A percentile compares a stretch with the other conserved stretches of the same genome.
Conservation (phyloP, 495 filamentous ascomycete species). For the Parathielavia hyrcaniae region DNA sequence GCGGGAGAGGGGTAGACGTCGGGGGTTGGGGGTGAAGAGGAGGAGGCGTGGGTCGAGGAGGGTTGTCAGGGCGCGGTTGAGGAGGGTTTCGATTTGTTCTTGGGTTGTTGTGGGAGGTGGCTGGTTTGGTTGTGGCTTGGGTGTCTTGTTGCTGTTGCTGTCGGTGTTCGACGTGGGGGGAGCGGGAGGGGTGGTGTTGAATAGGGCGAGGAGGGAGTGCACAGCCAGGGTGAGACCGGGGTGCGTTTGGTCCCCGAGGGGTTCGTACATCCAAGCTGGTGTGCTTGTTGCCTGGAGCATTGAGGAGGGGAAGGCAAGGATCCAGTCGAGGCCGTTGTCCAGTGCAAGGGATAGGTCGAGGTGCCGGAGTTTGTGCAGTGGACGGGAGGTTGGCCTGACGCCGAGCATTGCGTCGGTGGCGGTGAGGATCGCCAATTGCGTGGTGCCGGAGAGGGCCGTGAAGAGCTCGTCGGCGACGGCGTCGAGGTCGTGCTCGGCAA, state of each 20-base stretch:
- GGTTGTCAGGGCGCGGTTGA: constrained; percentile 8
- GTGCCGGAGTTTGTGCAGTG: neutral
- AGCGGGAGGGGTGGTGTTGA: neutral
- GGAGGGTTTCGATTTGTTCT: neutral
- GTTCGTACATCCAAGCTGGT: constrained; percentile 5
- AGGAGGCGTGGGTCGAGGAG: constrained; percentile 22
- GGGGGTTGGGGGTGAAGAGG: constrained; percentile 6
- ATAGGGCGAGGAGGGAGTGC: constrained; percentile 8
- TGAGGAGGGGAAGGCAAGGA: constrained; percentile 13
- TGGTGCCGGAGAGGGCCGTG: neutral
- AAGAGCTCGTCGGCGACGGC: neutral
- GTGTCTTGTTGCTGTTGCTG: neutral
- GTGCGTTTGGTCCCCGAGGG: neutral
- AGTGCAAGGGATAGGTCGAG: constrained; percentile 13
- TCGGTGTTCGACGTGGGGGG: neutral
- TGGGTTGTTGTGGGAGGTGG: no score
- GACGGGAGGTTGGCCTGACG: neutral
- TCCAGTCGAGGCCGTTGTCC: constrained; percentile 24
- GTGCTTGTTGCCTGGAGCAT: constrained; percentile 7
- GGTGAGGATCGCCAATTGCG: neutral
- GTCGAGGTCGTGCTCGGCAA: constrained; percentile 9
- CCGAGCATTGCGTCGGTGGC: neutral
- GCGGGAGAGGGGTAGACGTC: constrained; percentile 1
- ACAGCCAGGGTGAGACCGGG: constrained; percentile 4
- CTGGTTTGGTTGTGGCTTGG: no score